Evolutionary conservation across 2,329 filamentous ascomycete species (phyloP), one percentile per base, ranked within the genome.

Genomic region (Microdochium paspali): DNA sequence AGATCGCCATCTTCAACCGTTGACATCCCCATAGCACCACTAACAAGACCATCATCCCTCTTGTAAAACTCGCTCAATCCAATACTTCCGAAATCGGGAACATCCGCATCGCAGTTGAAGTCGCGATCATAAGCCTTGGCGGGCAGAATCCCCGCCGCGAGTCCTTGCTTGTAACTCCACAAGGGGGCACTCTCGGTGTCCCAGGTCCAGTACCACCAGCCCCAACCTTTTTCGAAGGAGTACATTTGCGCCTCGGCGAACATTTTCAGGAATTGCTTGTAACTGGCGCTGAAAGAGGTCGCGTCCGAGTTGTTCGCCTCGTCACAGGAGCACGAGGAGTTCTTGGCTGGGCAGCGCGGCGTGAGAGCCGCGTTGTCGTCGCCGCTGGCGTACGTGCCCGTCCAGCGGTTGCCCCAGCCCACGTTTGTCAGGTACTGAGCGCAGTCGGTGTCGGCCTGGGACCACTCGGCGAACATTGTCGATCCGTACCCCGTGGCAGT

Each of bases 201-300:
- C 91, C 93, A 95, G 28, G 90, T 97, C 93, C 93, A 98, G 69
- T 98, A 98, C 70, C 95, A 96, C 93, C 93, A 98, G 44, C 93
- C 93, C 84, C 87, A 93, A 5, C 87, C 89, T 53, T 84, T 82
- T 66, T 97, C 91, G 61, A 97, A 98, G 50, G 84, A 87, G 57
- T 84, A 76, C 88, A 98, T 98, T 70, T 98, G 93, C 47, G 90
- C 93, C 67, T 95, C 85, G 5, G 93, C 93, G 67, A 97, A 97
- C 67, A 87, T 87, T 54, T 80, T 78, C 52, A 98, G 72, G 67
- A 91, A 97, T 55, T 82, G 70, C 69, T 93, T 95, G 69, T 98
- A 98, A 4, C 71, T 69, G 49, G 72, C 71, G 31, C 77, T 81
- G 71, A 90, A 97, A 3, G 68, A 61, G 18, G 71, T 67, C 0